phyloP scores from a whole-genome alignment of 2,329 filamentous ascomycete species.

The Ophiostoma populinum region DNA sequence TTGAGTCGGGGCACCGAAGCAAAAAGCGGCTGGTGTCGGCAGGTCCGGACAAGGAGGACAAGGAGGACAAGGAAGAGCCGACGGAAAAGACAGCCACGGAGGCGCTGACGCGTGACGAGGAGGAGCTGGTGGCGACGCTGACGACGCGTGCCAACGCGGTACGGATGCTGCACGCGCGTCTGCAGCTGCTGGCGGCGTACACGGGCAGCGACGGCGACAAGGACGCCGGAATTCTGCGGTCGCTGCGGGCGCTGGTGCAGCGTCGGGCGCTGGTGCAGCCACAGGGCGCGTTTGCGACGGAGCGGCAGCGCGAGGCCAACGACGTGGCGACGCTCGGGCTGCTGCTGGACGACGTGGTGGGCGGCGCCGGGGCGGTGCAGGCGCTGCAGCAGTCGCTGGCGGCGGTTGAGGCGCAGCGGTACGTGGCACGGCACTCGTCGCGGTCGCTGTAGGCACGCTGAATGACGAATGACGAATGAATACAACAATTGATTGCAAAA shows the following conservation, averaged over 20 bases:
- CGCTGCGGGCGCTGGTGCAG: slow-evolving; percentile 70
- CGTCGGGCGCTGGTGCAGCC: slow-evolving; percentile 71
- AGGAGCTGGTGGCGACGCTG: slow-evolving; percentile 46
- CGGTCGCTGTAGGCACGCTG: too few relatives aligned
- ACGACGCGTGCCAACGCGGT: slow-evolving; percentile 84
- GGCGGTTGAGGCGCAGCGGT: slow-evolving; percentile 29
- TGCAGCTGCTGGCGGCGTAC: slow-evolving; percentile 59
- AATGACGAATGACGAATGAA: background rate
- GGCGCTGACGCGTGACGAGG: slow-evolving; percentile 38
- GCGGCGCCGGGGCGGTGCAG: slow-evolving; percentile 44
- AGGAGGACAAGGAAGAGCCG: slow-evolving; percentile 7
- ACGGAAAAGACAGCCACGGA: background rate
- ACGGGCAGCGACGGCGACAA: too few relatives aligned
- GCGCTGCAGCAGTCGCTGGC: slow-evolving; percentile 53
- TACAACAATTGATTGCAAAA: background rate
- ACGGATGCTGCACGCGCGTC: slow-evolving; percentile 72
- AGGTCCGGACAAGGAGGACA: slow-evolving; percentile 15
- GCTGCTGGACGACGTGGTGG: slow-evolving; percentile 57
- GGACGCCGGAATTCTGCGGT: slow-evolving; percentile 73
- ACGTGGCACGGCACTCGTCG: background rate
- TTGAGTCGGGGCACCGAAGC: slow-evolving; percentile 17
- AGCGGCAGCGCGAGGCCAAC: slow-evolving; percentile 62
- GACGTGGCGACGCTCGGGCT: slow-evolving; percentile 61
- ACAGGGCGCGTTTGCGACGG: slow-evolving; percentile 44
- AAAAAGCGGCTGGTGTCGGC: slow-evolving; percentile 22